Percentiles rank a stretch among this genome's conserved stretches.
phyloP scores from a whole-genome alignment of 1,139 yeast genomes.

The Saccharomycopsis hybrid region DNA sequence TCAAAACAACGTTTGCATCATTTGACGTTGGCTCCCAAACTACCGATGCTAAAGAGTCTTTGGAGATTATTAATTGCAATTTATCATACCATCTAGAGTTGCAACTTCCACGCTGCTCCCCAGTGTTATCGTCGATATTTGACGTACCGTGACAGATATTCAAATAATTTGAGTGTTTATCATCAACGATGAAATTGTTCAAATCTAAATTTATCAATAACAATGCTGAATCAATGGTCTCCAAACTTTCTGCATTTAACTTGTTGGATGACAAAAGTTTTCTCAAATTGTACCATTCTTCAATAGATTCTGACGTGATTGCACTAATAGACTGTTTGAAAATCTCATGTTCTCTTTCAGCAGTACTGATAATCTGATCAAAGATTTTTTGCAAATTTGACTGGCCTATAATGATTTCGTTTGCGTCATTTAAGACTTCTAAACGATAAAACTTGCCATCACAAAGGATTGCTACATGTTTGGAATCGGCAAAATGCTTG shows the following conservation, averaged over 20 bases:
- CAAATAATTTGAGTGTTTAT: constrained; percentile 35
- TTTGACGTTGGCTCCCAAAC: constrained; percentile 74
- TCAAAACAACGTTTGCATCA: constrained; percentile 69
- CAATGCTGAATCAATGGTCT: constrained; percentile 53
- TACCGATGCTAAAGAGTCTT: constrained; percentile 67
- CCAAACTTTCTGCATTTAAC: constrained; percentile 40
- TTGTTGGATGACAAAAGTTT: constrained; percentile 37
- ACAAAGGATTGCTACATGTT: constrained; percentile 52
- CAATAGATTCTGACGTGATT: constrained; percentile 60
- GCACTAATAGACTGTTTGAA: constrained; percentile 55
- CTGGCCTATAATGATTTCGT: constrained; percentile 45
- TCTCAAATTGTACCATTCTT: constrained; percentile 57
- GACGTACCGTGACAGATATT: constrained; percentile 61
- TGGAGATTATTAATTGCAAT: constrained; percentile 60
- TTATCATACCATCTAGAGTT: constrained; percentile 78
- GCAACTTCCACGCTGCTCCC: constrained; percentile 68
- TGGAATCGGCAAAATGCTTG: constrained; percentile 30
- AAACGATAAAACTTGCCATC: constrained; percentile 58
- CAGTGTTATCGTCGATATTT: constrained; percentile 42
- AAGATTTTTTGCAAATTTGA: constrained; percentile 49
- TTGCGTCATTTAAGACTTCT: constrained; percentile 43
- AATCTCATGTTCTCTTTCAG: constrained; percentile 35
- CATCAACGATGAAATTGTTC: constrained; percentile 46
- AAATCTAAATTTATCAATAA: constrained; percentile 61
- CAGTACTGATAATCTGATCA: constrained; percentile 42